Base-by-base conservation (phyloP, 2,329 filamentous ascomycete species). In the Trichophyton rubrum region DNA sequence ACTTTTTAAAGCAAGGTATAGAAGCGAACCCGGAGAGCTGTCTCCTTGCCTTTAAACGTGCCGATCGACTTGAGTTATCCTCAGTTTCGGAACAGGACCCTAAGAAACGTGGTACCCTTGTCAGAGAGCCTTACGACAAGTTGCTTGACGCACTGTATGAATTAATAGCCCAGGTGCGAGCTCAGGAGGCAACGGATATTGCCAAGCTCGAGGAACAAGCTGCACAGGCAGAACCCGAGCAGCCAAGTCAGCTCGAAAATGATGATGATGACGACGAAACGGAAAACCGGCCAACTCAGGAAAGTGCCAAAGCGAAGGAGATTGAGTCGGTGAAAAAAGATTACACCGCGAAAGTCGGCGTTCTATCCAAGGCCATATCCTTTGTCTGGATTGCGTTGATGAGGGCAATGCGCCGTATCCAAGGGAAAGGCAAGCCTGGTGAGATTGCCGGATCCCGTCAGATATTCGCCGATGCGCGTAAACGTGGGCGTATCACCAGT, bases 381-480 rank as follows among this genome's bases (percentile, higher is more conserved):
- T 91, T 90, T 68, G 86, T 90, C 3, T 99, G 93, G 93, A 95
- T 97, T 68, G 90, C 90, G 15, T 79, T 97, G 62, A 95, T 96
- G 75, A 86, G 93, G 58, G 88, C 92, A 3, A 96, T 96, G 83
- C 88, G 93, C 61, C 89, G 93, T 59, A 86, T 97, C 15, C 91
- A 97, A 73, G 95, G 93, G 63, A 86, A 87, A 68, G 85, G 85
- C 56, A 80, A 81, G 63, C 90, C 91, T 64, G 86, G 86, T 40
- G 85, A 83, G 67, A 72, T 78, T 13, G 77, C 83, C 41, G 93
- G 93, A 2, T 87, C 95, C 67, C 84, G 93, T 63, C 87, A 90
- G 66, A 85, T 96, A 11, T 97, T 99, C 69, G 86, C 85, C 1
- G 90, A 97, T 72, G 91, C 93, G 56, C 85, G 93, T 38, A 87